Conservation (phyloP, 2,329 filamentous ascomycete genomes). For the Fusarium duplospermum region DNA sequence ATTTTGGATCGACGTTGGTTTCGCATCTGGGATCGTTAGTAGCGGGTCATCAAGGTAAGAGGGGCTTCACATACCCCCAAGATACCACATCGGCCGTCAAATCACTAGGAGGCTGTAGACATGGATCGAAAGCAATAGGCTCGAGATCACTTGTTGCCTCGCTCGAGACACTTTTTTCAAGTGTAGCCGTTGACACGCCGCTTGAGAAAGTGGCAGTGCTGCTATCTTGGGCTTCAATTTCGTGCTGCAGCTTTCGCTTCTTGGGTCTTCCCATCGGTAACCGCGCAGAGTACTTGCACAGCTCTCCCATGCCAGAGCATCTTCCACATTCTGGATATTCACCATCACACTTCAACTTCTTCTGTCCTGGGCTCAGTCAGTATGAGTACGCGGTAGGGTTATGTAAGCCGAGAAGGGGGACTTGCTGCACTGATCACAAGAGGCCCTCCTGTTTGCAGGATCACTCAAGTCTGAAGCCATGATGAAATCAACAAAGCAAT, state of each 20-base stretch:
- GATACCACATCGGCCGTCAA: slow-evolving; percentile 5
- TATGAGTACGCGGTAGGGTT: background rate
- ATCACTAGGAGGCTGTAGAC: slow-evolving; percentile 23
- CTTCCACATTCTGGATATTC: slow-evolving; percentile 37
- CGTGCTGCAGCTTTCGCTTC: slow-evolving; percentile 33
- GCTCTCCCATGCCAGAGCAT: slow-evolving; percentile 25
- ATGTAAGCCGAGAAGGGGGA: slow-evolving; percentile 7
- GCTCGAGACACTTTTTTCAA: slow-evolving; percentile 10
- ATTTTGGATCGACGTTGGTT: slow-evolving; percentile 26
- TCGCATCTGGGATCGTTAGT: slow-evolving; percentile 35
- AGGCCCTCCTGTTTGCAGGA: slow-evolving; percentile 37
- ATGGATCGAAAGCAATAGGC: slow-evolving; percentile 19
- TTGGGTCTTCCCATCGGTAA: slow-evolving; percentile 43
- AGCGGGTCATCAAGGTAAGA: background rate
- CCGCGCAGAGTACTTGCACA: slow-evolving; percentile 38
- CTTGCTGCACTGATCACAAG: slow-evolving; percentile 44
- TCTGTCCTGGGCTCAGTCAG: slow-evolving; percentile 38
- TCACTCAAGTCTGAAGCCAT: slow-evolving; percentile 30
- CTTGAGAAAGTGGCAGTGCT: slow-evolving; percentile 6
- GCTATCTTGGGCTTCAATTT: slow-evolving; percentile 16
- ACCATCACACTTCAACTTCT: slow-evolving; percentile 44
- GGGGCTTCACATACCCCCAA: slow-evolving; percentile 23
- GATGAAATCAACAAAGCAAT: background rate
- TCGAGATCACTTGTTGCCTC: slow-evolving; percentile 21
- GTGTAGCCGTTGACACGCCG: slow-evolving; percentile 16